A percentile compares a stretch with the other conserved stretches of the same genome.
These are phyloP conservation scores for Juncus inflexus DNA, from an alignment of 176 grass and related monocot genomes.

Conservation along the genomic window DNA sequence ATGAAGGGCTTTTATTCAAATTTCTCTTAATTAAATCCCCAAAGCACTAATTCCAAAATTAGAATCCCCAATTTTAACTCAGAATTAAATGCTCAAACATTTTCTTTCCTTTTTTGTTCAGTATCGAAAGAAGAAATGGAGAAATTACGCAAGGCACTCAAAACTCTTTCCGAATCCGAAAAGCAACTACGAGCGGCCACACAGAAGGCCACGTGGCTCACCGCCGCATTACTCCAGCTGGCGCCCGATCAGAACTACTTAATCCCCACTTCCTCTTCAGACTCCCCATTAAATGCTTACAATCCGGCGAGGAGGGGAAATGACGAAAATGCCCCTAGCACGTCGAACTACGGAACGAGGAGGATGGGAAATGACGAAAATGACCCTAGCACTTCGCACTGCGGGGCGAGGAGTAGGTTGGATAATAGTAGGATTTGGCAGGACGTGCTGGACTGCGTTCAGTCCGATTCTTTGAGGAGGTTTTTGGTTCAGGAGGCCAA, in stretches of 20 bases:
- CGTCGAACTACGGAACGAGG: constrained; percentile 9
- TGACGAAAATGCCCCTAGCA: constrained; percentile 18
- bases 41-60: no score
- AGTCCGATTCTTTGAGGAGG: constrained; percentile 63
- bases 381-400: constrained; percentile 19
- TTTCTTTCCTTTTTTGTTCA: not conserved
- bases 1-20: no score
- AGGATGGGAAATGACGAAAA: constrained; percentile 19
- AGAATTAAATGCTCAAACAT: no score
- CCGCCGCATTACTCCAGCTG: constrained; percentile 24
- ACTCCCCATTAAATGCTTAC: not conserved
- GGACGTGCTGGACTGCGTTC: constrained; percentile 64
- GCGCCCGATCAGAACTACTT: constrained; percentile 24
- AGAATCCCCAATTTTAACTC: no score
- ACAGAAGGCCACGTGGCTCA: constrained; percentile 31
- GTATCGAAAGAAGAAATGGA: constrained; percentile 29
- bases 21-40: no score
- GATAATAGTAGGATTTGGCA: constrained; percentile 77
- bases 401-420: constrained; percentile 27
- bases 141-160: constrained; percentile 26
- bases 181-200: constrained; percentile 25
- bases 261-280: not conserved
- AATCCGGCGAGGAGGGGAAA: constrained; percentile 7
- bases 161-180: constrained; percentile 23
- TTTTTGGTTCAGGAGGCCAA: constrained; percentile 71